phyloP scores from a whole-genome alignment of 2,329 filamentous ascomycete species.

The Daldinia eschscholtzii region DNA sequence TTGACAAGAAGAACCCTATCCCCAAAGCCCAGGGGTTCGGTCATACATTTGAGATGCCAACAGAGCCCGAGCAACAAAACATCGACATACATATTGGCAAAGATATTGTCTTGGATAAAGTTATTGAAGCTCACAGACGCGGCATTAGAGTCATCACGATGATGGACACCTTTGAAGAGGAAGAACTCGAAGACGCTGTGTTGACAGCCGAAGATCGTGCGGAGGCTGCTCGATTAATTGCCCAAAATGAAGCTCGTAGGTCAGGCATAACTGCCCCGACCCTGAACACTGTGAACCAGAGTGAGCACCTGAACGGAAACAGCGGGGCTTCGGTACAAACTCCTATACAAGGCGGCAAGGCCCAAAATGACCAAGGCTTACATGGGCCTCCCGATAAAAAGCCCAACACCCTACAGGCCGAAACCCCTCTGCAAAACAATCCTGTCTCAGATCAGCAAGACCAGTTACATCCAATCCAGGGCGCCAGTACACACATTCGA shows the following conservation, averaged over 20 bases:
- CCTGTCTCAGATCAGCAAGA: neutral
- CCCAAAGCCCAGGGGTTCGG: slow-evolving; percentile 70
- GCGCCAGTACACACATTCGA: slow-evolving; percentile 31
- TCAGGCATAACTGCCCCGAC: slow-evolving; percentile 21
- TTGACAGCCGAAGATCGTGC: slow-evolving; percentile 72
- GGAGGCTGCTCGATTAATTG: slow-evolving; percentile 62
- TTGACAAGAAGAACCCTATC: slow-evolving; percentile 85
- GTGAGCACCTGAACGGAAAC: neutral
- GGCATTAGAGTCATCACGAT: slow-evolving; percentile 70
- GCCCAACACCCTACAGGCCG: neutral
- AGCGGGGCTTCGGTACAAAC: neutral
- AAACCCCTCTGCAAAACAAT: neutral
- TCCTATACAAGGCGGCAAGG: neutral
- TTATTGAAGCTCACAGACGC: slow-evolving; percentile 55
- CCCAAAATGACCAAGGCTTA: neutral
- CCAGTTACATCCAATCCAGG: slow-evolving; percentile 13
- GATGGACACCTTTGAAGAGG: slow-evolving; percentile 79
- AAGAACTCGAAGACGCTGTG: slow-evolving; percentile 68
- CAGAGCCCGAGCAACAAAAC: slow-evolving; percentile 63
- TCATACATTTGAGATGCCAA: slow-evolving; percentile 72
- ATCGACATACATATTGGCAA: slow-evolving; percentile 68
- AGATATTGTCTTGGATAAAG: slow-evolving; percentile 70
- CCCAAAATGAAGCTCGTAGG: slow-evolving; percentile 44
- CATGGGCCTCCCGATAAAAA: neutral
- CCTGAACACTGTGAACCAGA: neutral